Evolutionary conservation across 768 basidiomycete species (phyloP), one percentile per base, ranked within the genome.

Genomic region (Lyophyllum shimeji): DNA sequence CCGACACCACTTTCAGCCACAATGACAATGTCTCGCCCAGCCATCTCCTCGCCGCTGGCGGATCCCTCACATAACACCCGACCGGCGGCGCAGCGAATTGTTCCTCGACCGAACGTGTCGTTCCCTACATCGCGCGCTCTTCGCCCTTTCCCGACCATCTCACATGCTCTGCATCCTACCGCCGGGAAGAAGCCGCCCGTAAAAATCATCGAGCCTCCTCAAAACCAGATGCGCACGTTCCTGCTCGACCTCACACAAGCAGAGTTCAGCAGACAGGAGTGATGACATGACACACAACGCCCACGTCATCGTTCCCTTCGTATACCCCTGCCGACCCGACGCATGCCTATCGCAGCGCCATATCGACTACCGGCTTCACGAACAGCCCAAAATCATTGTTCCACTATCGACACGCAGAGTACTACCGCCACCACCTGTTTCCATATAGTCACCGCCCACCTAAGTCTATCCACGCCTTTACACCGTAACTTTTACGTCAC

Each of bases 241-340:
- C 76, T 87, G 58, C 83, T 94, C 50, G 81, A 93, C 70, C 79
- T 94, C 55, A 92, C 91, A 0, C 91, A 91, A 68, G 90, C 83
- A 7, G 91, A 94, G 69, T 80, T 94, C 68, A 82, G 89, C 70
- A 77, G 89, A 64, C 86, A 85, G 71, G 75, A 74, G 45, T 75
- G 58, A 63, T 46, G 24, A 46, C 29, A n/a, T 11, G n/a, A n/a
- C n/a, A 8, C 46, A 23, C 11, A 29, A 44, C 12, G 7, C n/a
- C 31, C 21, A 20, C 34, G 8, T 27, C 39, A 17, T n/a, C 39
- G n/a, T 40, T 4, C n/a, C 39, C 6, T 40, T 40, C 53, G 34
- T 50, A 60, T 55, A 59, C 56, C 56, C 39, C 31, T 5, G 21
- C 27, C 51, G 25, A 29, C 33, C 20, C 40, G n/a, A 34, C 51